Evolutionary conservation across 176 grass and related monocot genomes (phyloP).

Genomic region (Olyra latifolia): DNA sequence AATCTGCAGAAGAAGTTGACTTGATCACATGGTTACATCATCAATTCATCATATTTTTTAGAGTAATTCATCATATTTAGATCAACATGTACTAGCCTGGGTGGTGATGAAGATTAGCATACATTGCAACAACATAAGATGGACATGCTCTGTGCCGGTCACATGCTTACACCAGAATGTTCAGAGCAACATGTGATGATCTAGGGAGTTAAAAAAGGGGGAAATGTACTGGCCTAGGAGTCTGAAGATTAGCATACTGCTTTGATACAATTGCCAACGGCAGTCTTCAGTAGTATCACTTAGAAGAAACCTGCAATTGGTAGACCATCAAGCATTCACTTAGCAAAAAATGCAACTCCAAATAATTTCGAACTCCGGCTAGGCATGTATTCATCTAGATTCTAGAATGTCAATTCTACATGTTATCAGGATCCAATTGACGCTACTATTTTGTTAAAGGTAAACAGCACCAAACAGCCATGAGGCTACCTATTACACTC

Average conservation of each 20-base stretch:
- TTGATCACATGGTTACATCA: background rate
- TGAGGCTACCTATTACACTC: too few relatives aligned
- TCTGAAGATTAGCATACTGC: background rate
- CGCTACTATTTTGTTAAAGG: background rate
- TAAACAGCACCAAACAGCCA: background rate
- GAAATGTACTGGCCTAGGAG: too few relatives aligned
- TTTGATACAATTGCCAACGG: too few relatives aligned
- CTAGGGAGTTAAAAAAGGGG: background rate
- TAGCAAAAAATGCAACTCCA: background rate
- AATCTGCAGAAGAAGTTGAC: background rate
- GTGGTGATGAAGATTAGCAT: background rate
- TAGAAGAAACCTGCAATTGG: constrained; percentile 52
- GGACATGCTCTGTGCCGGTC: background rate
- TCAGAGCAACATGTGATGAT: background rate
- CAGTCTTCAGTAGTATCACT: background rate
- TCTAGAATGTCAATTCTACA: background rate
- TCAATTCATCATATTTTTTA: background rate
- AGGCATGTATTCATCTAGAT: background rate
- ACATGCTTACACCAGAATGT: background rate
- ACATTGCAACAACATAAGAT: background rate
- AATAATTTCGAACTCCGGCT: background rate
- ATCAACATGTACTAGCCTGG: background rate
- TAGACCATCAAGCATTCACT: background rate
- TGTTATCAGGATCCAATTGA: background rate
- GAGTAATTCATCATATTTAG: background rate